Evolutionary conservation across 768 basidiomycete genomes (phyloP).

Genomic region (Serpula lacrymans): DNA sequence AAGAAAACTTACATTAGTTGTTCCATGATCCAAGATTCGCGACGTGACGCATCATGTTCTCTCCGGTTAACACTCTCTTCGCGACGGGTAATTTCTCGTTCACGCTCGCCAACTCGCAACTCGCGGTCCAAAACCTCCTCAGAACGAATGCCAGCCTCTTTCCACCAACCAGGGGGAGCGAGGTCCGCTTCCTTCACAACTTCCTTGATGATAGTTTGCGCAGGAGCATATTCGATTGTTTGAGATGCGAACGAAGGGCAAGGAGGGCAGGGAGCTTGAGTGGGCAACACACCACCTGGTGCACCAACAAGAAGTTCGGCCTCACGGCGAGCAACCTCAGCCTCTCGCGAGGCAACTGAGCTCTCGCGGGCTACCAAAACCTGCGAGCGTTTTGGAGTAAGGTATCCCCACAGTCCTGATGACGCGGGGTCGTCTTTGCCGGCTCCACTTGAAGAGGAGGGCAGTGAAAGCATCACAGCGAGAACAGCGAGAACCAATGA

Average conservation of each 20-base stretch:
- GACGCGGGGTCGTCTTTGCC: slow-evolving; percentile 36
- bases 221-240: slow-evolving; percentile 55
- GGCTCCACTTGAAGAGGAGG: slow-evolving; percentile 43
- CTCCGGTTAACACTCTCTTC: slow-evolving; percentile 83
- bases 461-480: slow-evolving; percentile 88
- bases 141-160: slow-evolving; percentile 61
- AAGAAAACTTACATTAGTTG: slow-evolving; percentile 69
- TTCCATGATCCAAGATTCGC: slow-evolving; percentile 91
- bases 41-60: slow-evolving; percentile 83
- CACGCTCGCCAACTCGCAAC: slow-evolving; percentile 79
- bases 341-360: slow-evolving; percentile 77
- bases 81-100: slow-evolving; percentile 81
- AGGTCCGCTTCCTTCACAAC: slow-evolving; percentile 80
- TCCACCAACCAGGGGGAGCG: slow-evolving; percentile 77
- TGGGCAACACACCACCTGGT: slow-evolving; percentile 72
- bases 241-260: slow-evolving; percentile 50
- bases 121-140: slow-evolving; percentile 85
- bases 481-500: slow-evolving; percentile 84
- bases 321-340: slow-evolving; percentile 86
- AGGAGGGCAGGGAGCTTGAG: slow-evolving; percentile 56
- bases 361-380: slow-evolving; percentile 77
- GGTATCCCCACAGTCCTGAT: slow-evolving; percentile 63
- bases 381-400: slow-evolving; percentile 81
- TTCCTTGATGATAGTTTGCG: slow-evolving; percentile 84
- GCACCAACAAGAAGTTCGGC: slow-evolving; percentile 82